Base-by-base conservation (phyloP, 2,329 filamentous ascomycete genomes). In the Rhynchosporium secalis region DNA sequence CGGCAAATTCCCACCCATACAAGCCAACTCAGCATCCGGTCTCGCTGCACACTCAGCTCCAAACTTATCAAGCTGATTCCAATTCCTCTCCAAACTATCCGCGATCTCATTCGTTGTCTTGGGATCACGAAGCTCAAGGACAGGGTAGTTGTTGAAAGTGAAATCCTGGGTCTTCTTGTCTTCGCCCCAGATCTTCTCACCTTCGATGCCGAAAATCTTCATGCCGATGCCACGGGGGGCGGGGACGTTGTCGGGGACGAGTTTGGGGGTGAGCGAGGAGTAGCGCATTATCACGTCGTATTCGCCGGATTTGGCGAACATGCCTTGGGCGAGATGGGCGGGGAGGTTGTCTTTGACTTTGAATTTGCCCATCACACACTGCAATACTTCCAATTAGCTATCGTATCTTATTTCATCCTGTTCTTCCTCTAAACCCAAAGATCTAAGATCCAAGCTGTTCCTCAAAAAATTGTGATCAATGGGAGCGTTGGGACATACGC, bases 101-200 rank as follows among this genome's bases (percentile, higher is more conserved):
- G 65, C 65, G 46, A 66, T 66, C 38, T 66, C 65, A 45, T 66
- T 56, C n/a, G 65, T 64, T 2, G 65, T 66, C 46, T 66, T 64
- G 4, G 65, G 62, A 48, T 64, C 62, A 1, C 65, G 57, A 15
- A 66, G 26, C 28, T 66, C 65, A 9, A 66, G 56, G 15, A 66
- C 43, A 0, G 65, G 62, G 40, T 66, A 66, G 29, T 66, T 66
- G 55, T 66, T 66, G 56, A 66, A 65, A 10, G 62, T 66, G 60
- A 62, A 66, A 41, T 66, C 65, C 49, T 66, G 60, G 6, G 65
- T 65, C 47, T 66, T 64, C 60, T 66, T 66, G 26, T 64, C 65
- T 36, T 66, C 65, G 45, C 62, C 65, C 65, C 65, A 64, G 45
- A 66, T 58, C 49, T 65, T 66, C 49, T 66, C 62, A 15, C 65